Conservation (phyloP, 192 early-diverging fungal species). For the Lobosporangium transversale region DNA sequence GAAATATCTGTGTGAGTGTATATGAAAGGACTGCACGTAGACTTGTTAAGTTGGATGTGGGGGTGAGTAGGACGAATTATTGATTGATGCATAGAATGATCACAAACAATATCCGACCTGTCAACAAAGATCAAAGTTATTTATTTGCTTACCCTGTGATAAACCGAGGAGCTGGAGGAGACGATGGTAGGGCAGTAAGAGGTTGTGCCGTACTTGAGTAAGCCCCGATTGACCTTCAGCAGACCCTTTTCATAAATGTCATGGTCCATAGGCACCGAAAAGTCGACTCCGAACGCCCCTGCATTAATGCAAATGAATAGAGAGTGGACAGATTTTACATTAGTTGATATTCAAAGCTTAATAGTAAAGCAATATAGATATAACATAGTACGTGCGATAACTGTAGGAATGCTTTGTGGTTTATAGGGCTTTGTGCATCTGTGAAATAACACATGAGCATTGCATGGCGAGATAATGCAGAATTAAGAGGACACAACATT, state of each 20-base stretch:
- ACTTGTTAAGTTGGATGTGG: background rate
- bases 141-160: slow-evolving; percentile 70
- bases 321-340: background rate
- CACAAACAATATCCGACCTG: no score
- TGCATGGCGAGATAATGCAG: background rate
- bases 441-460: no score
- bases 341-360: background rate
- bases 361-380: no score
- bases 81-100: slow-evolving; percentile 22
- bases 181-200: slow-evolving; percentile 85
- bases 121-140: no score
- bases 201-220: slow-evolving; percentile 84
- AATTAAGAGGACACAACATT: background rate
- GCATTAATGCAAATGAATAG: background rate
- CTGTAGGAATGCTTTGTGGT: no score
- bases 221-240: slow-evolving; percentile 72
- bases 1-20: background rate
- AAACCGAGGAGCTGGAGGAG: slow-evolving; percentile 75
- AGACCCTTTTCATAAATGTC: slow-evolving; percentile 72
- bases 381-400: no score
- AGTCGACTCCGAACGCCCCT: slow-evolving; percentile 83
- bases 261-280: slow-evolving; percentile 63
- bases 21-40: background rate
- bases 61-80: background rate
- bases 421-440: no score